A percentile compares a stretch with the other conserved stretches of the same genome.
phyloP scores from a whole-genome alignment of 768 basidiomycete genomes.

The Lactarius pseudohatsudake region DNA sequence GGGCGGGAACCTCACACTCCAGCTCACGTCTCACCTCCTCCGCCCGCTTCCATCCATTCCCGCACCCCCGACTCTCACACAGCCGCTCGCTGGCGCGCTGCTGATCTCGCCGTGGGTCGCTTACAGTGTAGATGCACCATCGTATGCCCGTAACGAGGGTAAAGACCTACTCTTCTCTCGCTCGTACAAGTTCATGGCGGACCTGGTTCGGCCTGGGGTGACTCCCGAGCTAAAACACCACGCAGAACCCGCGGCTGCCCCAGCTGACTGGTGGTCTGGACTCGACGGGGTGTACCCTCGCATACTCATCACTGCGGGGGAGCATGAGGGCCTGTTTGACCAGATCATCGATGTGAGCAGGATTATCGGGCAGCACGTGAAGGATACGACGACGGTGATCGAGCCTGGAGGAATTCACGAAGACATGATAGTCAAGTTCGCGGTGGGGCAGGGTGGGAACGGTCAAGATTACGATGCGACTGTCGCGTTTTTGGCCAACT shows the following conservation, averaged over 20 bases:
- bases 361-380: neutral
- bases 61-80: conserved; percentile 1
- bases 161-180: neutral
- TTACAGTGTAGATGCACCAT: neutral
- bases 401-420: conserved; percentile 3
- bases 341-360: neutral
- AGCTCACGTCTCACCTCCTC: conserved; percentile 27
- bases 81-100: conserved; percentile 8
- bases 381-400: conserved; percentile 2
- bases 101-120: conserved; percentile 14
- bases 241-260: neutral
- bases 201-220: neutral
- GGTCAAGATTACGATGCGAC: conserved; percentile 3
- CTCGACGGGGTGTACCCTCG: conserved; percentile 4
- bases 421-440: conserved; percentile 12
- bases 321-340: neutral
- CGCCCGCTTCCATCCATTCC: conserved; percentile 26
- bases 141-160: conserved; percentile 3
- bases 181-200: neutral
- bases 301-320: conserved; percentile 2
- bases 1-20: conserved; percentile 29
- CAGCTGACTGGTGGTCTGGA: conserved; percentile 6
- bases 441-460: conserved; percentile 6
- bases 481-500: neutral
- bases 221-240: neutral